These are phyloP conservation scores for Trichosporon sp. DNA, from an alignment of 1,284 basidiomycete genomes.

Conservation along the genomic window DNA sequence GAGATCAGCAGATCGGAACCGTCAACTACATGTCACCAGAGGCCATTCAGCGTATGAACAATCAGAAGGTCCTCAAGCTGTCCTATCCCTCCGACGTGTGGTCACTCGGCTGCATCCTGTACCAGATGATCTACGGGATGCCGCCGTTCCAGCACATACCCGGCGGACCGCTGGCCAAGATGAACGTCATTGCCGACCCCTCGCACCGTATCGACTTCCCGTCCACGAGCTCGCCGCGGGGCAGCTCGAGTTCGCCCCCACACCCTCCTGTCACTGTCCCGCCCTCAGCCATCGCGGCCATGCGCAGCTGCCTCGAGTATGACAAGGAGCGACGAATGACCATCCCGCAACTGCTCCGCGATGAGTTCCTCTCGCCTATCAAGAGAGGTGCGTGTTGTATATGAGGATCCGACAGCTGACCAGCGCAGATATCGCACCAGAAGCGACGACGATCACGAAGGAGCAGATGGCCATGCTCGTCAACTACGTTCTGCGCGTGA, in stretches of 20 bases:
- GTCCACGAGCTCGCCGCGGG: background rate
- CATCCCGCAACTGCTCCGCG: conserved; percentile 50
- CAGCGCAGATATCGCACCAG: background rate
- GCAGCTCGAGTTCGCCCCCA: background rate
- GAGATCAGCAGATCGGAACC: conserved; percentile 86
- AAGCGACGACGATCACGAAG: conserved; percentile 36
- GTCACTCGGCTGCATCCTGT: conserved; percentile 93
- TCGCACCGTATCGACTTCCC: conserved; percentile 51
- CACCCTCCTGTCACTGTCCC: conserved; percentile 44
- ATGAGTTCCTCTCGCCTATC: conserved; percentile 46
- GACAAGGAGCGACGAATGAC: conserved; percentile 50
- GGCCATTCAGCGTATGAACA: conserved; percentile 62
- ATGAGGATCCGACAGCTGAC: background rate
- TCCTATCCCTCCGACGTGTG: conserved; percentile 82
- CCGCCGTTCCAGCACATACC: conserved; percentile 85
- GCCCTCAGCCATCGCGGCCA: conserved; percentile 49
- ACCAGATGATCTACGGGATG: conserved; percentile 89
- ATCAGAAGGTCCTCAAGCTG: conserved; percentile 46
- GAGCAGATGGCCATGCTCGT: conserved; percentile 41
- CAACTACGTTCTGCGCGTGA: conserved; percentile 30
- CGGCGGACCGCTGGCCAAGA: conserved; percentile 60
- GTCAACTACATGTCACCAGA: conserved; percentile 96
- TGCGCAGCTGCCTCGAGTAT: conserved; percentile 51
- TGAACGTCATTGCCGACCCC: conserved; percentile 53
- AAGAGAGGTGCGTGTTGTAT: conserved; percentile 13